These are phyloP conservation scores for Aphanomyces stellatus DNA, from an alignment of 352 stramenopile genomes.

Conservation along the genomic window DNA sequence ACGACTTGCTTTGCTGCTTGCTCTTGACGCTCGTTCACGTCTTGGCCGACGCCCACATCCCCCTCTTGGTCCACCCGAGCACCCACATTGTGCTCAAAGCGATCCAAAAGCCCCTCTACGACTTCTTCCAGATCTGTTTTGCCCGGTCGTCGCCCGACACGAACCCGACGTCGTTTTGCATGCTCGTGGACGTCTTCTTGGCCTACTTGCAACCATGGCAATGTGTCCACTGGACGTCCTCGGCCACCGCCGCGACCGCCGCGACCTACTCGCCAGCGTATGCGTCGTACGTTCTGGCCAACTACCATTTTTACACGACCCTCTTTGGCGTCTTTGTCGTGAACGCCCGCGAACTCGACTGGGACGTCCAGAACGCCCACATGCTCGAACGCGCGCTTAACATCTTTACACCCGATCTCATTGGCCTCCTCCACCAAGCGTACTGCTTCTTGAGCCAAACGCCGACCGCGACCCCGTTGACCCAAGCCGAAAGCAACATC, in stretches of 20 bases:
- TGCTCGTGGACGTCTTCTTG: slow-evolving; percentile 79
- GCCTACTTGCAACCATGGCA: slow-evolving; percentile 81
- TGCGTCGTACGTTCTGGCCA: slow-evolving; percentile 76
- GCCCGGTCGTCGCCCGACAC: slow-evolving; percentile 66
- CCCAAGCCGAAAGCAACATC: slow-evolving; percentile 56
- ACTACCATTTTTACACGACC: slow-evolving; percentile 85
- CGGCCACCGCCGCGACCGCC: not conserved
- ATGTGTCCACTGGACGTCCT: slow-evolving; percentile 48
- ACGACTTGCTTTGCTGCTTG: slow-evolving; percentile 73
- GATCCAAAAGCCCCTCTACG: slow-evolving; percentile 45
- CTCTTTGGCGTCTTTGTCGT: slow-evolving; percentile 72
- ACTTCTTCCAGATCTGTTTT: slow-evolving; percentile 79
- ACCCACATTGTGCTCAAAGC: slow-evolving; percentile 14
- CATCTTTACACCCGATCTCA: slow-evolving; percentile 59
- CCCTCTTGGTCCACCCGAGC: slow-evolving; percentile 10
- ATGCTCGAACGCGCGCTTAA: slow-evolving; percentile 61
- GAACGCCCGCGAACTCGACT: slow-evolving; percentile 76
- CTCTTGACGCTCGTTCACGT: slow-evolving; percentile 76
- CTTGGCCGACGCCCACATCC: slow-evolving; percentile 46
- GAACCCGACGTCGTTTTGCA: slow-evolving; percentile 67
- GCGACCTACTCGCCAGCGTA: slow-evolving; percentile 43
- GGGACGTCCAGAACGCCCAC: slow-evolving; percentile 45
- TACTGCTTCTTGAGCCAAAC: not conserved
- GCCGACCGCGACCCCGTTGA: slow-evolving; percentile 31
- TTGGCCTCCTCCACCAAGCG: slow-evolving; percentile 37